Base-by-base conservation (phyloP, 495 filamentous ascomycete genomes). In the Penicillium ochrochloron region DNA sequence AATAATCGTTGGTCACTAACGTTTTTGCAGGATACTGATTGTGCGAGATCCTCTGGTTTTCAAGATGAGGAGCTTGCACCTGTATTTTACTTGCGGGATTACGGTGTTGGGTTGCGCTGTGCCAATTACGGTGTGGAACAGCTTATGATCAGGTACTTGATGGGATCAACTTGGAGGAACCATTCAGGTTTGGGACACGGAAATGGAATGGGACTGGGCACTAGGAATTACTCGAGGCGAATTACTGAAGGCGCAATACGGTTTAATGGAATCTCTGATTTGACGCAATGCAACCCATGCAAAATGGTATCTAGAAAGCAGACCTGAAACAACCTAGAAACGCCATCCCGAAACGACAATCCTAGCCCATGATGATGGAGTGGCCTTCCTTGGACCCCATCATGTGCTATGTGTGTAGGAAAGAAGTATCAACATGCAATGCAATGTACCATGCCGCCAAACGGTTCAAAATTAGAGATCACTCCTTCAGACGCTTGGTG, bases 401-500 rank as follows among this genome's bases (percentile, higher is more conserved):
- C 25, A 9, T n/a, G 25, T 17, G 25, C 25, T 52, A 8, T 27
- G 25, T 6, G 27, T 9, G 31, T 27, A 31, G 5, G 15, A 52
- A 52, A 8, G 33, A 56, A 56, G 25, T 33, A 6, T 15, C 1
- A 21, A 55, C 7, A 35, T 11, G 52, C 29, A 35, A 35, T 11
- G 52, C 29, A 35, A 17, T 19, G 8, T 19, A 19, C 52, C 34
- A 35, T 2, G 50, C 25, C 25, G 8, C 12, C 25, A 8, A n/a
- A 33, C 21, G 6, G 48, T 51, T 3, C 8, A 29, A 27, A 15
- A 17, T 3, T 14, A 27, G 35, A 57, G 5, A 52, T 78, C 60
- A 81, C 62, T 80, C 80, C 61, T 81, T 82, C 27, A 81, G 64
- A 14, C 80, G 78, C 60, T 82, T 82, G 14, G 76, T 60, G 17